A percentile compares a stretch with the other conserved stretches of the same genome.
These are phyloP conservation scores for Xylaria sp. DNA, from an alignment of 2,329 filamentous ascomycete genomes.

Conservation along the genomic window DNA sequence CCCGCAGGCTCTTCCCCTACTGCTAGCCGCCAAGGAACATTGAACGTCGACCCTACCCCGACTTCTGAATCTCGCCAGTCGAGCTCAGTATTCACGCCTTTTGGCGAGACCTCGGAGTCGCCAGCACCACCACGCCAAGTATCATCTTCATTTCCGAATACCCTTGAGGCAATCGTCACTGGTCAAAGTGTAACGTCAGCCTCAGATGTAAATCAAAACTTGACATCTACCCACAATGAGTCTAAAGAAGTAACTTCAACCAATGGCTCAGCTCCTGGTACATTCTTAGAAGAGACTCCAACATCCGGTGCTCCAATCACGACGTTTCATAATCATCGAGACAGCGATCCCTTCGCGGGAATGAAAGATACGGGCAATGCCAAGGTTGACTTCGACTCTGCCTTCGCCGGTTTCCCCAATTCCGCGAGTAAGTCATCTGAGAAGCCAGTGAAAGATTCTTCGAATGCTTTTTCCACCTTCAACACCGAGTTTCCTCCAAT, in stretches of 20 bases:
- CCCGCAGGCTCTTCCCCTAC: conserved; percentile 66
- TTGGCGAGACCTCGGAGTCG: conserved; percentile 70
- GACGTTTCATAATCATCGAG: conserved; percentile 38
- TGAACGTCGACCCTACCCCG: conserved; percentile 63
- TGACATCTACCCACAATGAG: conserved; percentile 35
- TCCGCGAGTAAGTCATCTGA: conserved; percentile 56
- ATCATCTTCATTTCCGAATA: conserved; percentile 67
- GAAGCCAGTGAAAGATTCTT: conserved; percentile 48
- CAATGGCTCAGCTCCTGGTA: conserved; percentile 53
- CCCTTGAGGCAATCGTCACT: conserved; percentile 47
- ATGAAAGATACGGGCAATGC: conserved; percentile 61
- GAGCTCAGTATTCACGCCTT: conserved; percentile 75
- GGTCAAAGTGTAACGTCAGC: conserved; percentile 44
- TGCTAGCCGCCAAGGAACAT: conserved; percentile 66
- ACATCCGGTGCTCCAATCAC: conserved; percentile 35
- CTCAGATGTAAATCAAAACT: conserved; percentile 41
- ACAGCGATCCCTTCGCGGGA: conserved; percentile 58
- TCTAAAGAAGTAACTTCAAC: conserved; percentile 33
- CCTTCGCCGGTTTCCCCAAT: conserved; percentile 76
- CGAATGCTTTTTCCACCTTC: conserved; percentile 58
- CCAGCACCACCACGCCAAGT: conserved; percentile 79
- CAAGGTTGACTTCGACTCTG: conserved; percentile 84
- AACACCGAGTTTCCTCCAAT: conserved; percentile 91
- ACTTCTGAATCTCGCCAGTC: conserved; percentile 78
- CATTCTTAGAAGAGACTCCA: conserved; percentile 55